Base-by-base conservation (phyloP, 352 stramenopile species). In the Phytophthora melonis region DNA sequence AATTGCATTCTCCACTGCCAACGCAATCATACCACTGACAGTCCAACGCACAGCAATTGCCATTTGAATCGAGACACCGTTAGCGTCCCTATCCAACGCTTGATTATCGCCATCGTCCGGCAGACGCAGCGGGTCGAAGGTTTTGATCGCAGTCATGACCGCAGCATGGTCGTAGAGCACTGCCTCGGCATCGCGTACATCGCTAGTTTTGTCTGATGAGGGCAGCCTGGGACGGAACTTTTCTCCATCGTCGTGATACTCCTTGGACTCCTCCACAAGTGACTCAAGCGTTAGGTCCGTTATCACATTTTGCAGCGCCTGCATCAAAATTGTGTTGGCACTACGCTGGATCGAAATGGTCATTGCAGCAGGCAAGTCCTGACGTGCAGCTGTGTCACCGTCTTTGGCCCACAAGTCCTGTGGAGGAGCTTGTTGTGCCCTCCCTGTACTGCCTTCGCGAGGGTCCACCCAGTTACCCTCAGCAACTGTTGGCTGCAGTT, bases 21-120 rank as follows among this genome's bases (percentile, higher is more conserved):
- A 49, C n/a, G 74, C 72, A 47, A 89, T 75, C 49, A 89, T 77
- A 2, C 72, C 78, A 36, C 78, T 77, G 13, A 89, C 75, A 11
- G 77, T 77, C 59, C 67, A 79, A 45, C 77, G 70, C 47, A 87
- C 80, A 19, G 82, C 79, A 57, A 87, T 82, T n/a, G 73, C 77
- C 78, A 82, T 87, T 64, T 78, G 71, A 58, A 89, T 77, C 25
- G 72, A 75, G 6, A 83, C 53, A 3, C 62, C 67, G 4, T 49
- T 68, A 5, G 21, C 19, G 5, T 50, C 58, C 59, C 25, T 49
- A 18, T 74, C 62, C 36, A 27, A 50, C 2, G 39, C 16, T 62
- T 72, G 58, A 34, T 65, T 66, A 43, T 69, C 61, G 18, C 30
- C 61, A 18, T 68, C 60, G 10, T 64, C 52, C 8, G 66, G 47